A percentile compares a stretch with the other conserved stretches of the same genome.
Conservation (phyloP, 306 rosid genomes). For the Crotalaria pallida region DNA sequence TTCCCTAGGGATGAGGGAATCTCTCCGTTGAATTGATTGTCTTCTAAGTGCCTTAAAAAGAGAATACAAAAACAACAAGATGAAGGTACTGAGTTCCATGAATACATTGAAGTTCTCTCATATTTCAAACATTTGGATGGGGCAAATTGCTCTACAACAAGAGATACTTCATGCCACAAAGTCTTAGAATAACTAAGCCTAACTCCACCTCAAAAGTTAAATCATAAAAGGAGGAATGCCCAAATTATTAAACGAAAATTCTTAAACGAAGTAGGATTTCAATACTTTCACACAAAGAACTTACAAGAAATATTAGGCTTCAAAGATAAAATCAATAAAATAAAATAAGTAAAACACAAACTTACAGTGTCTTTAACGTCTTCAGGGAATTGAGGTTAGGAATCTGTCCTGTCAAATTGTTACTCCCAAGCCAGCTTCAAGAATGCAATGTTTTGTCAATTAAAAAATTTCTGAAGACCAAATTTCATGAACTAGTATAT, state of each 20-base stretch:
- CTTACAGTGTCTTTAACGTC: conserved; percentile 72
- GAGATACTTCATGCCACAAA: conserved; percentile 10
- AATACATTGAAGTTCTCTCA: conserved; percentile 8
- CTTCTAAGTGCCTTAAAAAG: conserved; percentile 70
- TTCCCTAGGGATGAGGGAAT: conserved; percentile 73
- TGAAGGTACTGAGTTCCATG: conserved; percentile 1
- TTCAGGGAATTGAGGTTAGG: conserved; percentile 70
- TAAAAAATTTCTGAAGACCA: conserved; percentile 1
- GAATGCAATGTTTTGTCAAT: conserved; percentile 8
- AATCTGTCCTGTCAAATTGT: conserved; percentile 71
- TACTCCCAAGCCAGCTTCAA: conserved; percentile 83
- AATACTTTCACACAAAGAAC: too few relatives aligned
- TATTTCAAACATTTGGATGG: conserved; percentile 21
- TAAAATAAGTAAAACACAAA: conserved; percentile 2
- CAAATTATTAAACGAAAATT: too few relatives aligned
- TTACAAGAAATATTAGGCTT: background rate
- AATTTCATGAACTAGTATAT: background rate
- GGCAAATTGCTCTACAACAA: conserved; percentile 5
- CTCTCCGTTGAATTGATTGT: conserved; percentile 68
- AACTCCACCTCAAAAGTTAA: conserved; percentile 17
- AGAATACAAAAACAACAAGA: conserved; percentile 15
- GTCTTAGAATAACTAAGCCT: too few relatives aligned
- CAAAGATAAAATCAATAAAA: too few relatives aligned
- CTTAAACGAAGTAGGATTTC: too few relatives aligned
- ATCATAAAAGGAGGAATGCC: too few relatives aligned